A percentile compares a stretch with the other conserved stretches of the same genome.
These are phyloP conservation scores for Chaetomiaceae sp. DNA, from an alignment of 2,329 filamentous ascomycete genomes.

Conservation along the genomic window DNA sequence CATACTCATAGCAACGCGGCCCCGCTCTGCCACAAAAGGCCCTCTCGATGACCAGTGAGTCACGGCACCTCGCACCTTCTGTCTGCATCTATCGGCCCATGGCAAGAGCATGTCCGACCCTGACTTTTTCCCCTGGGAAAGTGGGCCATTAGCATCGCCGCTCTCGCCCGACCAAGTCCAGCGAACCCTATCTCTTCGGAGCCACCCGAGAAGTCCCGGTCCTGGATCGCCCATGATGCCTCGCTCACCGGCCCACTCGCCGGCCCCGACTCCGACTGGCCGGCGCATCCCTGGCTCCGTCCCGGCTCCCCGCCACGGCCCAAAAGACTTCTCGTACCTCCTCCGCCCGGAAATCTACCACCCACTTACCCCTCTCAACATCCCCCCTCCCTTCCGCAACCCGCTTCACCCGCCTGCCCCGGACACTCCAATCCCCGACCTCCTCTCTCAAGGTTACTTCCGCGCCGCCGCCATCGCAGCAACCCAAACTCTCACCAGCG, in stretches of 20 bases:
- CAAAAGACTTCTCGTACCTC: slow-evolving; percentile 78
- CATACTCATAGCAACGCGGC: slow-evolving; percentile 46
- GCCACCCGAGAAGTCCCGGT: slow-evolving; percentile 13
- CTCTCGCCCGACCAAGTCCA: slow-evolving; percentile 20
- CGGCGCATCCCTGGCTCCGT: slow-evolving; percentile 7
- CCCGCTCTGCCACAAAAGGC: slow-evolving; percentile 69
- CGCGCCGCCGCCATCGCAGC: slow-evolving; percentile 70
- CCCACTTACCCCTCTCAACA: slow-evolving; percentile 60
- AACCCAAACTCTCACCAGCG: slow-evolving; percentile 55
- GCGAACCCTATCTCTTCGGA: slow-evolving; percentile 11
- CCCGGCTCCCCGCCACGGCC: slow-evolving; percentile 30
- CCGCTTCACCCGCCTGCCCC: slow-evolving; percentile 60
- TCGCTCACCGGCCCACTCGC: slow-evolving; percentile 23
- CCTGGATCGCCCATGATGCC: slow-evolving; percentile 19
- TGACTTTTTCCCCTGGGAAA: slow-evolving; percentile 20
- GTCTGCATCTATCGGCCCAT: too few species aligned
- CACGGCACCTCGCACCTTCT: background rate
- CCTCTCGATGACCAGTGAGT: slow-evolving; percentile 74
- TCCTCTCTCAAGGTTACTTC: slow-evolving; percentile 72
- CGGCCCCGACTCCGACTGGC: slow-evolving; percentile 19
- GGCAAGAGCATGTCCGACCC: too few species aligned
- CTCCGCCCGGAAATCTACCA: slow-evolving; percentile 80
- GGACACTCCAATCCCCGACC: slow-evolving; percentile 60
- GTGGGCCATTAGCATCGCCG: slow-evolving; percentile 24
- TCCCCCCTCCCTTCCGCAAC: slow-evolving; percentile 64